These are phyloP conservation scores for Acacia acuminata DNA, from an alignment of 306 rosid genomes.

Conservation along the genomic window DNA sequence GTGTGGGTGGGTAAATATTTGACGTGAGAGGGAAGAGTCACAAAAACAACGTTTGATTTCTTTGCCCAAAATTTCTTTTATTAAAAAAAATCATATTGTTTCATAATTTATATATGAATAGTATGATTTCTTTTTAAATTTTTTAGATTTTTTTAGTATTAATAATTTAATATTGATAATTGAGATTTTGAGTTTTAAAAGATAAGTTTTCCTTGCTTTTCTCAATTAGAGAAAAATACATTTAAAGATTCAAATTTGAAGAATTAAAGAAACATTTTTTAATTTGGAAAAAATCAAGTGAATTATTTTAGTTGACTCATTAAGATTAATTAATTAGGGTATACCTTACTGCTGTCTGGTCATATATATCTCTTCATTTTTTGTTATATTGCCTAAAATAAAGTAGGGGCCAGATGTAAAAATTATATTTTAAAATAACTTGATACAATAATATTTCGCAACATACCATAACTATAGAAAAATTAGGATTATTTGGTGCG, in stretches of 20 bases:
- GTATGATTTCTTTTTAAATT: too few species aligned
- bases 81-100: not conserved
- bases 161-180: not conserved
- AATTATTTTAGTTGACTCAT: not conserved
- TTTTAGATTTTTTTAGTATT: not conserved
- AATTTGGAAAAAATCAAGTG: not conserved
- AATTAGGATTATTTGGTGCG: too few species aligned
- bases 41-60: not conserved
- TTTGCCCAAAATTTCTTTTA: not conserved
- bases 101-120: not conserved
- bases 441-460: not conserved
- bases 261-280: not conserved
- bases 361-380: not conserved
- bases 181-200: not conserved
- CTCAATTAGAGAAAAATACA: not conserved
- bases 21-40: not conserved
- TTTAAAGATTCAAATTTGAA: not conserved
- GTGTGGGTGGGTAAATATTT: too few species aligned
- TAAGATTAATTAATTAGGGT: not conserved
- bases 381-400: not conserved
- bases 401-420: not conserved
- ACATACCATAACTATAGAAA: too few species aligned
- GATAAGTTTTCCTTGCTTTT: not conserved
- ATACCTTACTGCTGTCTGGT: too few species aligned
- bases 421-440: not conserved